Percentiles rank a stretch among this genome's conserved stretches.
Evolutionary conservation across 768 basidiomycete genomes (phyloP).

Genomic region (Lentinula lateritia): DNA sequence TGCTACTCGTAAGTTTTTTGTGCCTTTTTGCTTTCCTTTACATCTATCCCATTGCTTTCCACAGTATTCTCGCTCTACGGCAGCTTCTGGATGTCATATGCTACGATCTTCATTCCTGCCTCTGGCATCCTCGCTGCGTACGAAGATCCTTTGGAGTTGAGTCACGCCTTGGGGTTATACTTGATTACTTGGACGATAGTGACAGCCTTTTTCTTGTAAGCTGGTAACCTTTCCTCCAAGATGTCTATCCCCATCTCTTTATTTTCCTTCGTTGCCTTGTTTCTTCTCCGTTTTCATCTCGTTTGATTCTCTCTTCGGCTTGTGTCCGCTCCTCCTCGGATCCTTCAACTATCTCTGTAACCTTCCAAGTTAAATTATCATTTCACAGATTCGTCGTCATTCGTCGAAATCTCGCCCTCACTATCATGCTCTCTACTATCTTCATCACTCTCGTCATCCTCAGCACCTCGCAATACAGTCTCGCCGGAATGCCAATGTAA

Average conservation of each 20-base stretch:
- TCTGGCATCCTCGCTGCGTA: slow-evolving; percentile 56
- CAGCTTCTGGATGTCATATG: slow-evolving; percentile 79
- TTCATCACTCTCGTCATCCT: neutral
- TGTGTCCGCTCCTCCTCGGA: neutral
- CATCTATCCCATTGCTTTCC: slow-evolving; percentile 50
- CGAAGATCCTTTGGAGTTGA: slow-evolving; percentile 31
- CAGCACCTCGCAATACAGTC: slow-evolving; percentile 11
- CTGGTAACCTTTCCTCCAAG: no score
- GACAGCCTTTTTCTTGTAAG: slow-evolving; percentile 60
- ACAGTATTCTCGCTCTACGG: slow-evolving; percentile 70
- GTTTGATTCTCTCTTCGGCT: slow-evolving; percentile 12
- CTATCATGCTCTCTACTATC: neutral
- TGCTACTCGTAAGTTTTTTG: slow-evolving; percentile 51
- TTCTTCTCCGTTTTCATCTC: no score
- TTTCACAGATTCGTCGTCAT: neutral
- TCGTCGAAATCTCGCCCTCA: neutral
- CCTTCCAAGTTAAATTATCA: neutral
- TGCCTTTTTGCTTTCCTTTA: neutral
- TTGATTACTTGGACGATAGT: slow-evolving; percentile 63
- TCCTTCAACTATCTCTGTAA: neutral
- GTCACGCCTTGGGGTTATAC: slow-evolving; percentile 61
- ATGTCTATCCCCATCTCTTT: no score
- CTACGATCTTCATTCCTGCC: slow-evolving; percentile 60
- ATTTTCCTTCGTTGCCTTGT: no score
- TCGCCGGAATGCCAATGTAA: slow-evolving; percentile 14